Evolutionary conservation across 176 grass and related monocot genomes (phyloP), one percentile per base, ranked within the genome.

Genomic region (Carex parvula): DNA sequence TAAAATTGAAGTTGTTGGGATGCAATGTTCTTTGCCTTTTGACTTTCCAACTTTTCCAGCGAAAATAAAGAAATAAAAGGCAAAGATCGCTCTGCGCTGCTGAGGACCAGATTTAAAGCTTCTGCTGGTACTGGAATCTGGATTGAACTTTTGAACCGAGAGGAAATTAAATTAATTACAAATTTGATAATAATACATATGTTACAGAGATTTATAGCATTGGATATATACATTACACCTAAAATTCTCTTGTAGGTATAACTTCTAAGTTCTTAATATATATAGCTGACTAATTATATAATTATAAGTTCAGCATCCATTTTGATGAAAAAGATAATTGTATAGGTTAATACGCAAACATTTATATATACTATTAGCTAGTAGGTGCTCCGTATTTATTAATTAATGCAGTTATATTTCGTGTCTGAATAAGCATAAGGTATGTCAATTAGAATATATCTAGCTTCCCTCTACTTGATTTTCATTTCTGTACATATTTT

Each of bases 91-190:
- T 62, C 39, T 50, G 6, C 26, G 60, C 50, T 35, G 7, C 17
- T 60, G 53, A 35, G 80, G 80, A 67, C 60, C 80, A 82, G 59
- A 64, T 82, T 82, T 52, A 66, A 48, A 16, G 80, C 12, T 63
- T 64, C 20, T 39, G 55, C 57, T 56, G 9, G 6, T 80, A 59
- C 74, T 70, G 57, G 65, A 33, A 8, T 53, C 37, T 16, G 57
- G 65, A 33, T 35, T 53, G 44, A 74, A 75, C 13, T 54, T 74
- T 75, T 53, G 22, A 54, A 75, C 6, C 12, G 7, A 29, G 21
- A 54, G 4, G 46, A 21, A 75, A 53, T 39, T 39, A 39, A 53
- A 75, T 75, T 7, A 54, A 29, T 16, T 54, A 24, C 15, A 53
- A 66, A 29, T 54, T 16, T 24, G 21, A 75, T 54, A 54, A 75